Conservation (phyloP, 2,329 filamentous ascomycete species). For the Peltaster fructicola region DNA sequence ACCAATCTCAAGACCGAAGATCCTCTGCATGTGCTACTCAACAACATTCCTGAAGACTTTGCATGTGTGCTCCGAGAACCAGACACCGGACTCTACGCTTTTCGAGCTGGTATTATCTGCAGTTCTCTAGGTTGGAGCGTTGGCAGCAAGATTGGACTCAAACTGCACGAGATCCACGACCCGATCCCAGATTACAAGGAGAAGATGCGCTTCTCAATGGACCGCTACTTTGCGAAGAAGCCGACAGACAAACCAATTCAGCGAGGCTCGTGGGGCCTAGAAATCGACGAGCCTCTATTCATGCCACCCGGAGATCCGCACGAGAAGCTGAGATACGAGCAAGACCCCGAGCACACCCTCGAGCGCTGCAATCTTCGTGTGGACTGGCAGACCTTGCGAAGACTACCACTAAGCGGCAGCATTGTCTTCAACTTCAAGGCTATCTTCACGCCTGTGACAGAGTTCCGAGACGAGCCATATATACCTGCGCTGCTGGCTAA, state of each 20-base stretch:
- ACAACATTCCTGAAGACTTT: conserved; percentile 75
- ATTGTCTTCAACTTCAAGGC: conserved; percentile 83
- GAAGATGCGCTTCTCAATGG: conserved; percentile 79
- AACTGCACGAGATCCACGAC: conserved; percentile 52
- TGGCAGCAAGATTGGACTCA: conserved; percentile 52
- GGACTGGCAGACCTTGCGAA: conserved; percentile 74
- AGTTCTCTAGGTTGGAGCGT: conserved; percentile 69
- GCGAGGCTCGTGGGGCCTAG: conserved; percentile 68
- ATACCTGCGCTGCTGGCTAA: conserved; percentile 52
- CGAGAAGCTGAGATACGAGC: conserved; percentile 39
- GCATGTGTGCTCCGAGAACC: conserved; percentile 57
- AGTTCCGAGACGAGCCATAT: conserved; percentile 54
- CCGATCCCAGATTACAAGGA: conserved; percentile 69
- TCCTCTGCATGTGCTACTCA: conserved; percentile 52
- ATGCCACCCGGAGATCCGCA: conserved; percentile 53
- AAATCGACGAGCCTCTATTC: conserved; percentile 57
- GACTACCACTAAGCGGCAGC: conserved; percentile 56
- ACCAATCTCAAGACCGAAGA: conserved; percentile 43
- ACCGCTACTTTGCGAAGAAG: conserved; percentile 70
- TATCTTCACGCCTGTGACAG: conserved; percentile 55
- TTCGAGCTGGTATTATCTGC: conserved; percentile 62
- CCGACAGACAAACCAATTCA: conserved; percentile 60
- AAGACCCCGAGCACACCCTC: conserved; percentile 38
- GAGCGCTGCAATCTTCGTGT: conserved; percentile 53
- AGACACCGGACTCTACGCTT: conserved; percentile 51